A percentile compares a stretch with the other conserved stretches of the same genome.
These are phyloP conservation scores for Medicago lupulina DNA, from an alignment of 306 rosid species.

Conservation along the genomic window DNA sequence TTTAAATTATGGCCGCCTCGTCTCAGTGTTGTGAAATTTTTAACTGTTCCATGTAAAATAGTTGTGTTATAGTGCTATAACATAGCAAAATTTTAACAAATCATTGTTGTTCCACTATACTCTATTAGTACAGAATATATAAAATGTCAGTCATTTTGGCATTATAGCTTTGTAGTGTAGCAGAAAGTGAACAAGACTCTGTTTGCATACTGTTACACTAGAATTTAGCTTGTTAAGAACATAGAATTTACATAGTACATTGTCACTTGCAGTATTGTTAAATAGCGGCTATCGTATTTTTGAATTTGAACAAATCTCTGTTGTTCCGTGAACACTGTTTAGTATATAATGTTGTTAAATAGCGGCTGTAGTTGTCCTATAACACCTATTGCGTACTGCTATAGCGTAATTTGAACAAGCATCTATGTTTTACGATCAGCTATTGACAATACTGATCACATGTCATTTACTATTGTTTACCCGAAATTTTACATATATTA, in stretches of 20 bases:
- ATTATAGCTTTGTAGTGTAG: not conserved
- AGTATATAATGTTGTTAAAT: too few relatives aligned
- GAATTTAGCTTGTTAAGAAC: conserved; percentile 1
- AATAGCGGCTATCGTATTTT: too few relatives aligned
- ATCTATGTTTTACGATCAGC: too few relatives aligned
- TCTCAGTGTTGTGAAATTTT: not conserved
- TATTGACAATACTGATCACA: too few relatives aligned
- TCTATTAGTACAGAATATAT: not conserved
- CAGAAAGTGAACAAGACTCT: not conserved
- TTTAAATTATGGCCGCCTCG: not conserved
- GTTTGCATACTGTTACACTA: conserved; percentile 6
- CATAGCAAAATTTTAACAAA: not conserved
- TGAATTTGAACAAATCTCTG: too few relatives aligned
- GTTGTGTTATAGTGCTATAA: not conserved
- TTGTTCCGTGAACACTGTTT: too few relatives aligned
- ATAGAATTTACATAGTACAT: not conserved
- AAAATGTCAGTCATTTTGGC: not conserved
- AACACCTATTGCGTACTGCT: too few relatives aligned
- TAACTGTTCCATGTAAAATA: not conserved
- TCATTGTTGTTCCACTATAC: not conserved
- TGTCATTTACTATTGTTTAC: too few relatives aligned
- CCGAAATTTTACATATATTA: too few relatives aligned
- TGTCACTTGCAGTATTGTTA: not conserved
- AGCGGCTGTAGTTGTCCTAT: too few relatives aligned
- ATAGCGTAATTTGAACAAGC: too few relatives aligned